phyloP scores from a whole-genome alignment of 1,284 basidiomycete species.

The Inonotus obliquus region DNA sequence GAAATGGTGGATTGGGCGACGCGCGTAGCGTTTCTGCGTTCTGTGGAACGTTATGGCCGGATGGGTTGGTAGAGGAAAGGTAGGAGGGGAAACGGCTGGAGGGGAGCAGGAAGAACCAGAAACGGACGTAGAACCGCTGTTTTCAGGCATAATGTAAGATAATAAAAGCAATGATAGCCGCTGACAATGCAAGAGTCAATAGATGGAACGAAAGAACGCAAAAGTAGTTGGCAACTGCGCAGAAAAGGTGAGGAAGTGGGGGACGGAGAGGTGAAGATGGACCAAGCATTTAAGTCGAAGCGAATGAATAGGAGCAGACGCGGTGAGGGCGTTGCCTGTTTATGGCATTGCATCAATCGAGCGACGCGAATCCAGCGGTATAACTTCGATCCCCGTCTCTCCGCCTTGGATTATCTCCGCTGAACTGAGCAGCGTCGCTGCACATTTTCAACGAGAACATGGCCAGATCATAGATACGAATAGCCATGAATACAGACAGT shows the following conservation, averaged over 20 bases:
- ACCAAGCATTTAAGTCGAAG: background rate
- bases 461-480: too few species aligned
- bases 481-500: background rate
- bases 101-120: background rate
- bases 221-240: background rate
- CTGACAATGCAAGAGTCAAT: background rate
- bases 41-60: background rate
- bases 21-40: background rate
- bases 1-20: background rate
- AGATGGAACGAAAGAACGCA: background rate
- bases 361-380: background rate
- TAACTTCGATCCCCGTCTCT: too few species aligned
- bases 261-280: background rate
- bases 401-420: too few species aligned
- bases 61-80: background rate
- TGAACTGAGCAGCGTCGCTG: too few species aligned
- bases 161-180: background rate
- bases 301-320: background rate
- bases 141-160: background rate
- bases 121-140: background rate
- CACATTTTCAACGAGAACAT: too few species aligned
- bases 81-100: background rate
- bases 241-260: background rate
- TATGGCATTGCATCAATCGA: background rate
- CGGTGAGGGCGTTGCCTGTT: slow-evolving; percentile 1